Conservation (phyloP, 306 rosid genomes). For the Prunus mira region DNA sequence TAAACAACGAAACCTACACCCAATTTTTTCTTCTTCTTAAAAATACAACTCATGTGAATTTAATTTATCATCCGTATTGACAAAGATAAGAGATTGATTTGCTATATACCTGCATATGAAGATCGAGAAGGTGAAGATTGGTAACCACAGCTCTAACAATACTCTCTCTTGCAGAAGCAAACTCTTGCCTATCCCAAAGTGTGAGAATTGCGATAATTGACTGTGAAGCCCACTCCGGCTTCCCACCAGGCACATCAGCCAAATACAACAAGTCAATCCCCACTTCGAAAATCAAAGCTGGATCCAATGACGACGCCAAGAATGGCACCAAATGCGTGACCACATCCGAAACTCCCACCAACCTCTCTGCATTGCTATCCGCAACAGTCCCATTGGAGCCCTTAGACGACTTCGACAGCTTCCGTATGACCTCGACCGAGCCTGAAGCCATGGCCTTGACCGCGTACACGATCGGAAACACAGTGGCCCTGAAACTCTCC, state of each 20-base stretch:
- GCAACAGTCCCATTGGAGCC: conserved; percentile 23
- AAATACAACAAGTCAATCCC: conserved; percentile 92
- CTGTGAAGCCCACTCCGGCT: conserved; percentile 97
- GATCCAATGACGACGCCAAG: conserved; percentile 87
- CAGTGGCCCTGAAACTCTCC: conserved; percentile 83
- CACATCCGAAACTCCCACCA: conserved; percentile 91
- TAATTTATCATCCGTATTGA: background rate
- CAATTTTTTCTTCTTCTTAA: background rate
- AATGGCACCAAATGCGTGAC: conserved; percentile 92
- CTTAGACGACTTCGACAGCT: conserved; percentile 68
- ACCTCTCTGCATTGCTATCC: conserved; percentile 75
- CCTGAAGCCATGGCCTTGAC: conserved; percentile 95
- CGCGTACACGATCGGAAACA: conserved; percentile 81
- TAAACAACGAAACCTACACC: conserved; percentile 83
- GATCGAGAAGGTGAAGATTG: conserved; percentile 92
- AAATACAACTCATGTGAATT: background rate
- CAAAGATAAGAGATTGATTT: conserved; percentile 1
- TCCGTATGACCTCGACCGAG: conserved; percentile 70
- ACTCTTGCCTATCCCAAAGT: conserved; percentile 94
- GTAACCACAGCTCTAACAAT: conserved; percentile 97
- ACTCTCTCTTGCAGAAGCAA: conserved; percentile 90
- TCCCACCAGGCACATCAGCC: conserved; percentile 99
- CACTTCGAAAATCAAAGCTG: conserved; percentile 89
- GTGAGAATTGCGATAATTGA: conserved; percentile 91
- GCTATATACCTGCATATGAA: conserved; percentile 84